A percentile compares a stretch with the other conserved stretches of the same genome.
Evolutionary conservation across 257 asterid species (phyloP).

Genomic region (Ophiorrhiza pumila): DNA sequence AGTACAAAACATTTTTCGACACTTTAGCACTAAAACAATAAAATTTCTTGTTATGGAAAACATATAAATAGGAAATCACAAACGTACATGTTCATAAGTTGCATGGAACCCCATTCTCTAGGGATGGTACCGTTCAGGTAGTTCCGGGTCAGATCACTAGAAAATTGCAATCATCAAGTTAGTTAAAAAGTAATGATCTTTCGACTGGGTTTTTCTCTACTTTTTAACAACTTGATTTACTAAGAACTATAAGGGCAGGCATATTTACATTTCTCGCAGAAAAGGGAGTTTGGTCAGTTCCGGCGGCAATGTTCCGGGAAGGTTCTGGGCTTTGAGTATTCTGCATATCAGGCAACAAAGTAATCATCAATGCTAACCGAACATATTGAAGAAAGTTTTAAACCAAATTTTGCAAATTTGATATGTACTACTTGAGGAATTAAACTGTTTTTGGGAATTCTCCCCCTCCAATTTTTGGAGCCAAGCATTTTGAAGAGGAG

Average conservation of each 20-base stretch:
- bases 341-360: constrained; percentile 43
- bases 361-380: not conserved
- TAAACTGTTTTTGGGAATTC: too few relatives aligned
- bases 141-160: constrained; percentile 63
- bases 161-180: constrained; percentile 6
- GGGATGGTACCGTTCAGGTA: constrained; percentile 72
- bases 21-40: not conserved
- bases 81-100: constrained; percentile 49
- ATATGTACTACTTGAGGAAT: too few relatives aligned
- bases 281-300: constrained; percentile 51
- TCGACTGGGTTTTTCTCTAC: not conserved
- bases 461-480: not conserved
- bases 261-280: constrained; percentile 52
- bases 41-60: too few relatives aligned
- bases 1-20: constrained; percentile 9
- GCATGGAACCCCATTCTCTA: constrained; percentile 62
- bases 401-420: too few relatives aligned
- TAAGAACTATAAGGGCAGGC: not conserved
- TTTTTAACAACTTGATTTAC: not conserved
- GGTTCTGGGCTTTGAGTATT: constrained; percentile 43
- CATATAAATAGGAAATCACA: constrained; percentile 3
- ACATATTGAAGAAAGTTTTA: not conserved
- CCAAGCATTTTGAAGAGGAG: too few relatives aligned
- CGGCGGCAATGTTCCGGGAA: constrained; percentile 48
- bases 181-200: not conserved